phyloP scores from a whole-genome alignment of 2,329 filamentous ascomycete genomes.

The Hymenoscyphus salicellus region DNA sequence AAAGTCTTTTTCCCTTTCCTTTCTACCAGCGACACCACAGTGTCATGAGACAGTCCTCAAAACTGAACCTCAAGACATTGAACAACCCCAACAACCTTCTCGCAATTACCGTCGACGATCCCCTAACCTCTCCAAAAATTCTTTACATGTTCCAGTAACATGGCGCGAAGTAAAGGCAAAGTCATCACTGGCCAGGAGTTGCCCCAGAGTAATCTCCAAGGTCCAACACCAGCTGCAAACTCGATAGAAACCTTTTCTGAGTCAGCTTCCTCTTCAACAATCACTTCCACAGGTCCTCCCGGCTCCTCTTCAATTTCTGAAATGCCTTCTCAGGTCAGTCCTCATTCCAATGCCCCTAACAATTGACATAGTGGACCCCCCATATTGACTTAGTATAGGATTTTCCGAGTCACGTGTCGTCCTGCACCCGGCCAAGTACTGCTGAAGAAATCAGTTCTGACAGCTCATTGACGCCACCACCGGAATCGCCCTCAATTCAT shows the following conservation, averaged over 20 bases:
- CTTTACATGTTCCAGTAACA: constrained; percentile 7
- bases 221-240: constrained; percentile 13
- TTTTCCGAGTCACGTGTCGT: constrained; percentile 32
- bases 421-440: constrained; percentile 25
- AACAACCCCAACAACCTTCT: neutral
- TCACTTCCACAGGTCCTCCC: constrained; percentile 16
- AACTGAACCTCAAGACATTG: constrained; percentile 11
- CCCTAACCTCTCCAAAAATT: constrained; percentile 3
- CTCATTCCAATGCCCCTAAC: neutral
- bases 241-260: constrained; percentile 10
- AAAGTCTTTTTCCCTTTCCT: constrained; percentile 14
- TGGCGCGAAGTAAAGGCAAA: constrained; percentile 17
- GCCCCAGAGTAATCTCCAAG: constrained; percentile 6
- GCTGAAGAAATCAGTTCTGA: constrained; percentile 19
- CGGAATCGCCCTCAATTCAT: constrained; percentile 16
- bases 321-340: constrained; percentile 14
- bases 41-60: constrained; percentile 8
- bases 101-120: neutral
- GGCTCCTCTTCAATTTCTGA: constrained; percentile 15
- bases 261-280: constrained; percentile 9
- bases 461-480: constrained; percentile 29
- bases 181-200: constrained; percentile 8
- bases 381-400: constrained; percentile 30
- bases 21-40: constrained; percentile 4
- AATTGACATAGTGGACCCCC: constrained; percentile 4